Percentiles rank a stretch among this genome's conserved stretches.
phyloP scores from a whole-genome alignment of 140 eudicot species.

The Ambrosia hybrid region DNA sequence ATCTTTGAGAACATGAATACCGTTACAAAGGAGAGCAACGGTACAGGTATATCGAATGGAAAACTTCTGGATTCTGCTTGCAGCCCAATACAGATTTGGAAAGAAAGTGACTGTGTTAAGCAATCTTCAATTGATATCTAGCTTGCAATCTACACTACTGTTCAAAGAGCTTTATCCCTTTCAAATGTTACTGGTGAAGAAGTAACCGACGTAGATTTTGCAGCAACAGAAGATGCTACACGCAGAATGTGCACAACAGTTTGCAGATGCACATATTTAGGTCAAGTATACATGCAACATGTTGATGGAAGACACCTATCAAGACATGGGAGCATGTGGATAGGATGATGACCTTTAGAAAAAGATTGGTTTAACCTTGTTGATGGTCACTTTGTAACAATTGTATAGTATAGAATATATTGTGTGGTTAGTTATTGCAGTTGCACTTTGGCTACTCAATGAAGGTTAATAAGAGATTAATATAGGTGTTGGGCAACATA shows the following conservation, averaged over 20 bases:
- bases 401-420: too few species aligned
- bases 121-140: slow-evolving; percentile 74
- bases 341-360: slow-evolving; percentile 99
- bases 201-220: slow-evolving; percentile 81
- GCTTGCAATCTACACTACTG: slow-evolving; percentile 92
- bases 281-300: slow-evolving; percentile 95
- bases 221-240: slow-evolving; percentile 97
- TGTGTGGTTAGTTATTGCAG: too few species aligned
- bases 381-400: slow-evolving; percentile 50
- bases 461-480: too few species aligned
- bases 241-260: slow-evolving; percentile 94
- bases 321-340: slow-evolving; percentile 90
- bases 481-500: too few species aligned
- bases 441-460: too few species aligned
- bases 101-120: background rate
- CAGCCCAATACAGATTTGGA: background rate
- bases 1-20: too few species aligned
- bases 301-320: slow-evolving; percentile 52
- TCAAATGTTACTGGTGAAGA: slow-evolving; percentile 67
- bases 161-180: slow-evolving; percentile 63
- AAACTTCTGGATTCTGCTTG: background rate
- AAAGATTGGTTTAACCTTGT: slow-evolving; percentile 95
- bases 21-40: too few species aligned
- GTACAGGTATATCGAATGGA: slow-evolving; percentile 26
- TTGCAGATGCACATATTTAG: slow-evolving; percentile 98